Base-by-base conservation (phyloP, 495 filamentous ascomycete species). In the Viridothelium virens region DNA sequence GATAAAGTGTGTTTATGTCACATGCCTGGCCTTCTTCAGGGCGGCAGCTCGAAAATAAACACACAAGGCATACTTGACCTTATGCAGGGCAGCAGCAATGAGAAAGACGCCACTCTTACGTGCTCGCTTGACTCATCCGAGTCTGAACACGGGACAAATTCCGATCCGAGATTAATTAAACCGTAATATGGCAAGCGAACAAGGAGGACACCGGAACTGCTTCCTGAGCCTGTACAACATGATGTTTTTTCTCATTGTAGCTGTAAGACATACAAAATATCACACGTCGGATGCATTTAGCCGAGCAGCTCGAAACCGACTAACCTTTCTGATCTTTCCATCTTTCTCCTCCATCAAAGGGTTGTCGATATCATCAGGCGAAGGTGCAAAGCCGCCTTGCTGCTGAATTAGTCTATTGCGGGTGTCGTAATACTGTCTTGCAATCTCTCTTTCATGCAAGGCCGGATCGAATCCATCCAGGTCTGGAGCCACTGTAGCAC, bases 231-330 rank as follows among this genome's bases (percentile, higher is more conserved):
- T 9, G 41, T 46, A 46, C 9, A 46, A 9, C 14, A 16, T 46
- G 41, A 46, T 16, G 7, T 16, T 53, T 12, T 53, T 18, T 53
- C n/a, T 14, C 16, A 53, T 53, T 18, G 48, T 18, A 53, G 48
- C 25, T 53, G 48, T 53, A 18, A 5, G 25, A 44, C 14, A 44
- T 44, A 44, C 41, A 44, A 7, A 34, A 10, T 2, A 59, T 59
- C 53, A 36, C 7, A 59, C 31, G 14, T 10, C 53, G 7, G 18
- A 59, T 5, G 53, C 11, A 14, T 61, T 56, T 61, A 96, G 74
- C 62, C 91, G 84, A 5, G 94, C 91, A 65, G 92, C 91, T 76
- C 86, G 94, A 77, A 97, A 98, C 67, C 89, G 83, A 81, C 93
- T 97, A 66, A 96, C 78, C 69, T 87, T 88, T 74, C 83, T 88